These are phyloP conservation scores for Flaveria linearis DNA, from an alignment of 129 eudicot genomes.

Conservation along the genomic window DNA sequence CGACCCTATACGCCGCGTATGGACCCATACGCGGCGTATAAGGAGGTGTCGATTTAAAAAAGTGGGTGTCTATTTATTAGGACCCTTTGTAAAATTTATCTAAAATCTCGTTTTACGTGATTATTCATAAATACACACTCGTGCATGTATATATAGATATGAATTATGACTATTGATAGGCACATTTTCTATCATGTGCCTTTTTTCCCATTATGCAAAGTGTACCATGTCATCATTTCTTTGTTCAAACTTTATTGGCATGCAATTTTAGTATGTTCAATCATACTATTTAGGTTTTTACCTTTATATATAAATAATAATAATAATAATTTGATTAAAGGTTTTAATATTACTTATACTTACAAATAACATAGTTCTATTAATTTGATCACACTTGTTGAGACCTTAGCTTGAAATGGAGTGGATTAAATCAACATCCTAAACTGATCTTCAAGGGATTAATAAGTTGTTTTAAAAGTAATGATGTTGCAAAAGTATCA, in stretches of 20 bases:
- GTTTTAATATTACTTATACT: neutral
- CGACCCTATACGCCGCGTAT: no score
- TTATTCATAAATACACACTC: neutral
- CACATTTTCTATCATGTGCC: conserved; percentile 13
- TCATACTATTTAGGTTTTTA: neutral
- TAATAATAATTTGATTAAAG: neutral
- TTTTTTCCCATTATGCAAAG: conserved; percentile 33
- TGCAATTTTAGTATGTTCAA: conserved; percentile 31
- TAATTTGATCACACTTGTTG: neutral
- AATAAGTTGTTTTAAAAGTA: neutral
- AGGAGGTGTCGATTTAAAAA: no score
- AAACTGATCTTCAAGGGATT: neutral
- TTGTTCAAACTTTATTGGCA: conserved; percentile 33
- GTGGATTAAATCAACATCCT: neutral
- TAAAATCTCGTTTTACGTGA: no score
- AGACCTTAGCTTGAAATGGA: neutral
- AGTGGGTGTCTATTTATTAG: no score
- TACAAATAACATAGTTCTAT: neutral
- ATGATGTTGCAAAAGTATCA: neutral
- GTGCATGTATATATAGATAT: neutral
- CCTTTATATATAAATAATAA: neutral
- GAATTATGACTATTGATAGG: conserved; percentile 8
- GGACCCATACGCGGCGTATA: no score
- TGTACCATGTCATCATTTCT: conserved; percentile 34
- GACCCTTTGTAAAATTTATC: no score